Conservation (phyloP, 306 rosid species). For the Prinsepia uniflora region DNA sequence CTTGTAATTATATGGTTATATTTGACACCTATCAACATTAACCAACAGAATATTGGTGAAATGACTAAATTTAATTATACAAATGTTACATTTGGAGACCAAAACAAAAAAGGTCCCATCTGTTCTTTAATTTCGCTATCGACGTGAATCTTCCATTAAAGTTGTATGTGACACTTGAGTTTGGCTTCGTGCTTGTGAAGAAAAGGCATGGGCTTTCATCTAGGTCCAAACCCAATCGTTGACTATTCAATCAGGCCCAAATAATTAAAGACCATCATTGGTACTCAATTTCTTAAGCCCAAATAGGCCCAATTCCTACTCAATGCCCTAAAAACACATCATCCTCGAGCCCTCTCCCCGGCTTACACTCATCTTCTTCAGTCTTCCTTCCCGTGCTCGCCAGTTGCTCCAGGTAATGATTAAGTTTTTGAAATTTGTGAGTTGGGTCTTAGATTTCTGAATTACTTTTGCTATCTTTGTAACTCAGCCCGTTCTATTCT, state of each 20-base stretch:
- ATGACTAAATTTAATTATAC: not conserved
- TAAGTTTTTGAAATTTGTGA: constrained; percentile 9
- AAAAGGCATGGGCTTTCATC: not conserved
- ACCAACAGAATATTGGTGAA: not conserved
- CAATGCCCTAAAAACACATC: not conserved
- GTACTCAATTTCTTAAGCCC: not conserved
- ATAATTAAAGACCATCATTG: not conserved
- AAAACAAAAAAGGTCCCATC: not conserved
- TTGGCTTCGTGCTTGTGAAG: not conserved
- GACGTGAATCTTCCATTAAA: not conserved
- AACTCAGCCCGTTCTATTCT: not conserved
- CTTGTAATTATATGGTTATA: not conserved
- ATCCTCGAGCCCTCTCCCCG: not conserved
- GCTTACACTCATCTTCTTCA: not conserved
- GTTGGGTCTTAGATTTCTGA: not conserved
- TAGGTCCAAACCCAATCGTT: not conserved
- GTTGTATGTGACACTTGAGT: not conserved
- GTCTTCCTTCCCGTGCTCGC: not conserved
- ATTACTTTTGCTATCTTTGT: not conserved
- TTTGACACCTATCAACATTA: not conserved
- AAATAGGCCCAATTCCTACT: not conserved
- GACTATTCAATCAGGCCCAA: not conserved
- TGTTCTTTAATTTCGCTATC: not conserved
- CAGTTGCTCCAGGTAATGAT: not conserved
- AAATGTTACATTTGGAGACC: not conserved